A percentile compares a stretch with the other conserved stretches of the same genome.
These are phyloP conservation scores for Colletotrichum viniferum DNA, from an alignment of 2,329 filamentous ascomycete species.

Conservation along the genomic window DNA sequence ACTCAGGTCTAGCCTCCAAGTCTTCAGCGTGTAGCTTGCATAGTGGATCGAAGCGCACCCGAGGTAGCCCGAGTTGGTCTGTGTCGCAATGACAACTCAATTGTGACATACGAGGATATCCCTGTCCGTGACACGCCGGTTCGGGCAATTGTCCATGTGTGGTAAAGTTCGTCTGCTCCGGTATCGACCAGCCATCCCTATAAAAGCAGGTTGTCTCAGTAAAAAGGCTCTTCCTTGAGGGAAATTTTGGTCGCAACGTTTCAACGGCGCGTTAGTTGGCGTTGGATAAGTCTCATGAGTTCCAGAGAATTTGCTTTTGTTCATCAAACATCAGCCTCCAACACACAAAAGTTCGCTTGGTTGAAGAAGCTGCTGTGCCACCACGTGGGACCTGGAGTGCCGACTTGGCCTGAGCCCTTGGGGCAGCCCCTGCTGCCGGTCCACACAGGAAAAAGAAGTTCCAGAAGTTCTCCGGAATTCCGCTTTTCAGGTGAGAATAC, in stretches of 20 bases:
- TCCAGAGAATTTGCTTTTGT: neutral
- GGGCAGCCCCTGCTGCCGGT: neutral
- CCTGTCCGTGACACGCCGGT: neutral
- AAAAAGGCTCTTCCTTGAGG: neutral
- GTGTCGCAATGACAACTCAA: neutral
- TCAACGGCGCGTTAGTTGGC: neutral
- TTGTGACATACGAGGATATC: neutral
- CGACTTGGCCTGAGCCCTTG: neutral
- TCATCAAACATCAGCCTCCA: neutral
- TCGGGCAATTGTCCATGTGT: constrained; percentile 1
- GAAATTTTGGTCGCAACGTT: neutral
- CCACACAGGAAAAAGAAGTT: neutral
- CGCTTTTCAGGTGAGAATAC: constrained; percentile 10
- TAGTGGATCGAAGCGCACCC: neutral
- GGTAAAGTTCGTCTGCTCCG: neutral
- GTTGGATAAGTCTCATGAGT: neutral
- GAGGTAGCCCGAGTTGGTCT: neutral
- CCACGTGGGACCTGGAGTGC: neutral
- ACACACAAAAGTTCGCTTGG: neutral
- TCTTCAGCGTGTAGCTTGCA: neutral
- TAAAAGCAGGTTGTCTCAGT: neutral
- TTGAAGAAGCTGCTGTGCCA: neutral
- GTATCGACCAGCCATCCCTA: neutral
- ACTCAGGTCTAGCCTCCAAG: neutral
- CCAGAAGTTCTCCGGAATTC: neutral